phyloP scores from a whole-genome alignment of 2,329 filamentous ascomycete species.

The Aureobasidium sp. region DNA sequence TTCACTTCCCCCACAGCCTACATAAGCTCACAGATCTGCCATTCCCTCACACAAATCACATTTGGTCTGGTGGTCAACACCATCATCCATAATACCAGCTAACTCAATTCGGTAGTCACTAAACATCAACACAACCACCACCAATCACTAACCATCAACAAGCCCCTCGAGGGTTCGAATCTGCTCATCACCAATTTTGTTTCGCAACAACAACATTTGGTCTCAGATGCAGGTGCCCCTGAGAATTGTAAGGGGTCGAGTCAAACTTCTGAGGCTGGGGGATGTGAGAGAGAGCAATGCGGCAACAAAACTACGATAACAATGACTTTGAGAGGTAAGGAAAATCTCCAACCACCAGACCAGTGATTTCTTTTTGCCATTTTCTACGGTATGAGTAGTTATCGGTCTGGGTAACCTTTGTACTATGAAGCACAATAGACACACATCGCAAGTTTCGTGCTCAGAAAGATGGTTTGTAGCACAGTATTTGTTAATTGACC shows the following conservation, averaged over 20 bases:
- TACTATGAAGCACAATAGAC: no score
- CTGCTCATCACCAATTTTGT: neutral
- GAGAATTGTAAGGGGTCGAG: neutral
- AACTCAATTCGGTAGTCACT: neutral
- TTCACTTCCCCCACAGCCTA: no score
- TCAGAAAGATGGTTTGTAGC: no score
- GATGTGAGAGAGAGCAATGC: neutral
- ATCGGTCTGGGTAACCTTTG: no score
- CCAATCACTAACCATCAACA: neutral
- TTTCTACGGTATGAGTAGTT: no score
- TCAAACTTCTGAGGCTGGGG: neutral
- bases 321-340: no score
- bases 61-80: neutral
- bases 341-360: no score
- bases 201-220: neutral
- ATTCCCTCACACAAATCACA: no score
- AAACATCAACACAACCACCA: neutral
- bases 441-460: no score
- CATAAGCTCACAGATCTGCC: neutral
- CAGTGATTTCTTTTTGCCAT: no score
- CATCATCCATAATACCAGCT: neutral
- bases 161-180: neutral
- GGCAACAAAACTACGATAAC: no score
- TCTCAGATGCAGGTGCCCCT: neutral
- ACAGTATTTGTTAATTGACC: no score